Evolutionary conservation across 306 rosid species (phyloP), one percentile per base, ranked within the genome.

Genomic region (Fragaria iinumae): DNA sequence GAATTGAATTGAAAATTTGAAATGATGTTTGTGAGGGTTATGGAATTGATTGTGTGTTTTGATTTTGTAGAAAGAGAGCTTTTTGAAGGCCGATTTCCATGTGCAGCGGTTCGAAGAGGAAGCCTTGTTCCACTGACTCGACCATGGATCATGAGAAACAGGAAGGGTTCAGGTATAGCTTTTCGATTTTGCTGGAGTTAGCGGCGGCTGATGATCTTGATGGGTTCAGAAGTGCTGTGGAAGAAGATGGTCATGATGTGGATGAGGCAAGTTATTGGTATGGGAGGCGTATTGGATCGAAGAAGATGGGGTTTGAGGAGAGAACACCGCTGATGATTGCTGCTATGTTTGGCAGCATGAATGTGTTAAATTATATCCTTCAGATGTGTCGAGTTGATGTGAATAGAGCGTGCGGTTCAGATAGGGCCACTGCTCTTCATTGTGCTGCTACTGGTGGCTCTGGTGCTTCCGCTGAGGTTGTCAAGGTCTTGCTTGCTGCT

Each of bases 251-350:
- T 44, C 78, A 11, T 71, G 83, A 69, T 77, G 75, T 93, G 64
- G 85, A 90, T 49, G 91, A 86, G 84, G 86, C 77, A 12, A 88
- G 89, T 44, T 80, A 84, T 56, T 93, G 98, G 98, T 91, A 91
- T 76, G 97, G 98, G 60, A 85, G 92, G 81, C 84, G 82, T 66
- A 52, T 87, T 77, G 96, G 93, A 20, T 88, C 93, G 2, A 93
- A 88, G 80, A 85, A 80, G 79, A 43, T 91, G 83, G 73, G 90
- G 25, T 83, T 76, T 71, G 96, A 91, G 79, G 91, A 88, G 86
- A 88, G 96, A 77, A 91, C 92, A 0, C 96, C 98, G 53, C 92
- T 91, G 45, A 88, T 91, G 97, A 79, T 93, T 72, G 93, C 98
- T 68, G 87, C 98, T 11, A 85, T 86, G 96, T 93, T 87, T 48